A percentile compares a stretch with the other conserved stretches of the same genome.
These are phyloP conservation scores for Termitomyces sp. DNA, from an alignment of 768 basidiomycete genomes.

Conservation along the genomic window DNA sequence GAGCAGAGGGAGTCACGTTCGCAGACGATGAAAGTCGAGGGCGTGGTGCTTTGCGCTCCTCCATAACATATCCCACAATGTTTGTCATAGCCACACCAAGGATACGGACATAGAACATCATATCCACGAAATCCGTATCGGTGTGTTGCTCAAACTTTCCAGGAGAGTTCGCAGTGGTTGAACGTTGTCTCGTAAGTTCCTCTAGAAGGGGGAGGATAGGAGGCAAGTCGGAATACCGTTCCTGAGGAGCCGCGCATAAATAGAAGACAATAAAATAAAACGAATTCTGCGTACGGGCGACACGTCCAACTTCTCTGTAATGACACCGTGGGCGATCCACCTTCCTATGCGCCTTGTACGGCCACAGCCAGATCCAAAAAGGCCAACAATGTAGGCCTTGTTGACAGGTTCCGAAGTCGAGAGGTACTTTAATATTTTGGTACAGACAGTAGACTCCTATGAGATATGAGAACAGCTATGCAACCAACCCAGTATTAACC, in stretches of 20 bases:
- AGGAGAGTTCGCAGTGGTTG: slow-evolving; percentile 17
- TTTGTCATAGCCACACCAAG: slow-evolving; percentile 56
- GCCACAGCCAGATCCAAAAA: slow-evolving; percentile 46
- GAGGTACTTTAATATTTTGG: slow-evolving; percentile 36
- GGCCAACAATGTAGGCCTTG: slow-evolving; percentile 42
- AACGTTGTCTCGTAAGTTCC: slow-evolving; percentile 36
- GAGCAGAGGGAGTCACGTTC: slow-evolving; percentile 15
- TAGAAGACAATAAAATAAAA: background rate
- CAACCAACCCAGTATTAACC: background rate
- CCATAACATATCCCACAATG: slow-evolving; percentile 47
- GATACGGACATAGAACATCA: slow-evolving; percentile 49
- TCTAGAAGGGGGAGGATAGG: slow-evolving; percentile 44
- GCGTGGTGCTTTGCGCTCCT: slow-evolving; percentile 30
- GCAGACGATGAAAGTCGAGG: slow-evolving; percentile 6
- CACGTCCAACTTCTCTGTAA: slow-evolving; percentile 25
- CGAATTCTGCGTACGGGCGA: slow-evolving; percentile 16
- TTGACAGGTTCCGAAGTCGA: slow-evolving; percentile 38
- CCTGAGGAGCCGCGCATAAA: slow-evolving; percentile 24
- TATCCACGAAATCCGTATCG: slow-evolving; percentile 55
- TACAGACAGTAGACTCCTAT: slow-evolving; percentile 44
- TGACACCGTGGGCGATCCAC: slow-evolving; percentile 46
- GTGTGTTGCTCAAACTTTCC: slow-evolving; percentile 50
- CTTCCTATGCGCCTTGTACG: slow-evolving; percentile 50
- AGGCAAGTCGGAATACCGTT: slow-evolving; percentile 36
- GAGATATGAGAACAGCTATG: background rate